These are phyloP conservation scores for Naegleria fowleri DNA, from an alignment of 208 protist genomes.

Conservation along the genomic window DNA sequence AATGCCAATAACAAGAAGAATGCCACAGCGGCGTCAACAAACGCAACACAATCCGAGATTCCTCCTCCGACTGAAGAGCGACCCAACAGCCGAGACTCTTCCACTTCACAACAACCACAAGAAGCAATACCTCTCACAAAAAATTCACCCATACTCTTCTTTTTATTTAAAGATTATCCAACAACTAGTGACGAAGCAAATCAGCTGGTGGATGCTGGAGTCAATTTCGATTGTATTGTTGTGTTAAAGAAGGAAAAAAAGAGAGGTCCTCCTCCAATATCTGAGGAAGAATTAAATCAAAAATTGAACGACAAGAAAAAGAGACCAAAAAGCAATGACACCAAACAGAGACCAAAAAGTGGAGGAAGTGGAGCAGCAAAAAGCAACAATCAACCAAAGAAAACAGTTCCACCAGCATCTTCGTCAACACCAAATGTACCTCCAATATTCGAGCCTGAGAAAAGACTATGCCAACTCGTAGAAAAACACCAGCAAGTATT, in stretches of 20 bases:
- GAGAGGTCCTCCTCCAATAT: neutral
- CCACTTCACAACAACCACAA: neutral
- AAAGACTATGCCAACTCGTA: neutral
- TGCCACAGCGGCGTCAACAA: neutral
- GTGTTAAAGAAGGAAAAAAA: neutral
- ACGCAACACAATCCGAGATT: neutral
- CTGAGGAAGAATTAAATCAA: neutral
- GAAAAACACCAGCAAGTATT: neutral
- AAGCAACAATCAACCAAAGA: neutral
- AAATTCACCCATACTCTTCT: neutral
- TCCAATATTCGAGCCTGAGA: neutral
- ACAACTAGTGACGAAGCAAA: neutral
- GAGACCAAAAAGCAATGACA: neutral
- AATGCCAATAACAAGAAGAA: neutral
- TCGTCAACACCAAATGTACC: neutral
- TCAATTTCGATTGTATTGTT: neutral
- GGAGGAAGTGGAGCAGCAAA: neutral
- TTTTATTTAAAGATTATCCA: neutral
- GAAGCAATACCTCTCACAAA: neutral
- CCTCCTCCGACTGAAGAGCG: too few relatives aligned
- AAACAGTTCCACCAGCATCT: neutral
- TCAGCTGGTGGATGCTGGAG: neutral
- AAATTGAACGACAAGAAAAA: neutral
- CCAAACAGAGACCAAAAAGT: neutral
- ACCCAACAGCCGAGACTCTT: too few relatives aligned